These are phyloP conservation scores for Aphanocladium album DNA, from an alignment of 2,329 filamentous ascomycete species.

Conservation along the genomic window DNA sequence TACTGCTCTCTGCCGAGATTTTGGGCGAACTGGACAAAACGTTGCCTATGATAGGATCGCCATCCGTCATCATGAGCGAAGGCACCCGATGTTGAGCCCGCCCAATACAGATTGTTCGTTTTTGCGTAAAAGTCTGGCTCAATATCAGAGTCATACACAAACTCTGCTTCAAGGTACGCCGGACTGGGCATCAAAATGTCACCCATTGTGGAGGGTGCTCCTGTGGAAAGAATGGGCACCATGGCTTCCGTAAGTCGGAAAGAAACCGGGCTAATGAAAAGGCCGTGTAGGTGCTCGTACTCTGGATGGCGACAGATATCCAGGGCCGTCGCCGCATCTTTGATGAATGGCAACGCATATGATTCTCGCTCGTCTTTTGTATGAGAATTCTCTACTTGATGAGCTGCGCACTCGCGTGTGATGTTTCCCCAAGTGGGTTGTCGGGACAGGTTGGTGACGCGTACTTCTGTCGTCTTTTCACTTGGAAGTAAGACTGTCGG, in stretches of 20 bases:
- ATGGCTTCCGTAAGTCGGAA: conserved; percentile 34
- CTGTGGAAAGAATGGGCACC: conserved; percentile 44
- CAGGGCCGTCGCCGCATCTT: conserved; percentile 20
- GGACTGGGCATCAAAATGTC: conserved; percentile 50
- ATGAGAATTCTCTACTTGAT: not conserved
- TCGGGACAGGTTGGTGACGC: conserved; percentile 23
- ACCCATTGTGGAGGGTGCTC: conserved; percentile 40
- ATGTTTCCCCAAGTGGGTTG: conserved; percentile 27
- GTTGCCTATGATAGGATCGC: conserved; percentile 42
- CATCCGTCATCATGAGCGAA: conserved; percentile 31
- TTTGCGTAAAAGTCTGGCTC: conserved; percentile 48
- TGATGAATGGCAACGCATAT: conserved; percentile 33
- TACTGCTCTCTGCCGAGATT: conserved; percentile 23
- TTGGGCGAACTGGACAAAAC: conserved; percentile 36
- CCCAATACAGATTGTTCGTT: conserved; percentile 49
- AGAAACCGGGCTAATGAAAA: conserved; percentile 39
- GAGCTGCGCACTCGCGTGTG: conserved; percentile 24
- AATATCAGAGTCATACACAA: conserved; percentile 33
- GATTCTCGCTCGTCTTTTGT: conserved; percentile 15
- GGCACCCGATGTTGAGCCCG: conserved; percentile 50
- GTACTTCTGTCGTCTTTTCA: conserved; percentile 9
- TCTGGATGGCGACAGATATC: conserved; percentile 43
- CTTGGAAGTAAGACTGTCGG: conserved; percentile 33
- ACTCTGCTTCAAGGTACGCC: conserved; percentile 39
- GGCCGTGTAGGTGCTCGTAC: conserved; percentile 38